Conservation (phyloP, 176 grass and related monocot genomes). For the Pharus latifolius region DNA sequence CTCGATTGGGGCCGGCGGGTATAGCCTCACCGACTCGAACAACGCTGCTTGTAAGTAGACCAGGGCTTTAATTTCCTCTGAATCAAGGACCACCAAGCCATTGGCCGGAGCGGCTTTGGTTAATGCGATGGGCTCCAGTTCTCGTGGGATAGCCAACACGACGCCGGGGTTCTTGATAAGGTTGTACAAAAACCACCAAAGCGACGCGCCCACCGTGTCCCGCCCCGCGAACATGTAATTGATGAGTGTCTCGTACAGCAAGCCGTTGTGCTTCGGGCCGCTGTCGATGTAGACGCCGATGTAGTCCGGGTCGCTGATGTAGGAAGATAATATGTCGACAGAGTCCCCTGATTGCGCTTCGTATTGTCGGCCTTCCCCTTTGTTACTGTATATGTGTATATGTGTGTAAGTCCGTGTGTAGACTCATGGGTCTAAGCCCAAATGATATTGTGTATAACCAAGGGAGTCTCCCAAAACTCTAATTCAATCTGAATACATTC, state of each 20-base stretch:
- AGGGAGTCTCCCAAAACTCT: too few species aligned
- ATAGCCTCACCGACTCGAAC: constrained; percentile 33
- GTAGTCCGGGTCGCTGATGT: not conserved
- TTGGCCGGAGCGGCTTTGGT: not conserved
- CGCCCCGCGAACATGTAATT: constrained; percentile 16
- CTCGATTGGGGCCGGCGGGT: not conserved
- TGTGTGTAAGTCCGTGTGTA: too few species aligned
- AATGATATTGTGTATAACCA: too few species aligned
- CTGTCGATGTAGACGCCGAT: not conserved
- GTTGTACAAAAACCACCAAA: constrained; percentile 19
- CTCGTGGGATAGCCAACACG: not conserved
- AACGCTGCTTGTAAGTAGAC: constrained; percentile 36
- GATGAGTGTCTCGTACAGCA: not conserved
- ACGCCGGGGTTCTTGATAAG: not conserved
- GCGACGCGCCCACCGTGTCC: constrained; percentile 9
- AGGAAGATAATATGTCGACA: constrained; percentile 1
- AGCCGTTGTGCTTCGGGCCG: not conserved
- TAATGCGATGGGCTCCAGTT: not conserved
- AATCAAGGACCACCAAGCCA: not conserved
- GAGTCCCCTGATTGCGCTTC: not conserved
- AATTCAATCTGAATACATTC: too few species aligned
- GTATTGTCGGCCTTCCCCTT: not conserved
- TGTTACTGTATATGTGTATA: too few species aligned
- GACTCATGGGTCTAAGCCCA: too few species aligned
- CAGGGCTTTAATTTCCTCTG: constrained; percentile 5